Evolutionary conservation across 768 basidiomycete species (phyloP), one percentile per base, ranked within the genome.

Genomic region (Naganishia randhawae): DNA sequence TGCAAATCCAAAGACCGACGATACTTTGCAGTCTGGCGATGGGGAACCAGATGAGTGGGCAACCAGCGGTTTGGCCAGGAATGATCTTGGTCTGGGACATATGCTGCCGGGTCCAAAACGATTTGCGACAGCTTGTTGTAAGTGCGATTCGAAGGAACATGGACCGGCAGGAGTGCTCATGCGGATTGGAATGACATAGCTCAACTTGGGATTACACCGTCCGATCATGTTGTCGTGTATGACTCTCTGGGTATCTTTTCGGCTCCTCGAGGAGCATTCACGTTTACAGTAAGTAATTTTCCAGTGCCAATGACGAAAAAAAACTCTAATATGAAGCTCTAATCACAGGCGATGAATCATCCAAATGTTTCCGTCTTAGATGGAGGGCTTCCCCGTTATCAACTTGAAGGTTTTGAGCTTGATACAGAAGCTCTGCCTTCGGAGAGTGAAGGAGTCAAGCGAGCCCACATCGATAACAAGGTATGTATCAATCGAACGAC

Each of bases 191-290:
- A 64, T 68, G 31, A 25, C 42, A 57, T 41, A 69, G 82, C 81
- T 32, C n/a, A 41, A 39, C 83, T 91, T 31, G 92, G 92, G 2
- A 89, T 99, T 71, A 80, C 81, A 25, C 84, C 86, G 14, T 81
- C 84, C 11, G 86, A 89, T 3, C 90, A 91, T 78, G 92, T 98
- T 29, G 85, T 97, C 41, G 78, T 97, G 71, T 99, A 98, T 78
- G 96, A 99, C 77, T 83, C 88, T 1, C 85, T 88, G 67, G 95
- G 96, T 13, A 82, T 97, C 19, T 97, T 98, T 83, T 92, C 90
- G 2, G 86, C 92, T 25, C 94, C 96, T 64, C 86, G 96, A 68
- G 91, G 92, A 1, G 84, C 93, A 50, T 98, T 90, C 83, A 98
- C 91, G 83, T 96, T 98, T 85, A 86, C 89, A 63, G 64, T 61